Evolutionary conservation across 2,329 filamentous ascomycete species (phyloP), one percentile per base, ranked within the genome.

Genomic region (Stachybotrys chlorohalonatus): DNA sequence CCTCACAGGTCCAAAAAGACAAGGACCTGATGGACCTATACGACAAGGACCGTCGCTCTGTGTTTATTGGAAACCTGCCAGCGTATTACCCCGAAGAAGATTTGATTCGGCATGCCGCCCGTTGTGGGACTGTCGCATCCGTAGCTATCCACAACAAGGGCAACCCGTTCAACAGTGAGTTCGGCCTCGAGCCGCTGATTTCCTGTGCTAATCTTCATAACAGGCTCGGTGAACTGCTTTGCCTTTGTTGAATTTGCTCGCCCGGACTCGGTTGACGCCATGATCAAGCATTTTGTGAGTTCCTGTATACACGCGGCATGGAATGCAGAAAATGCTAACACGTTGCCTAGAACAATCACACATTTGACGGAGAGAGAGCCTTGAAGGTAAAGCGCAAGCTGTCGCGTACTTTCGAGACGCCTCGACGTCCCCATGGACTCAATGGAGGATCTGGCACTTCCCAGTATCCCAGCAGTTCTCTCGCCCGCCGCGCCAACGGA

Each of bases 21-120:
- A 46, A 17, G 9, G 31, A 24, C 6, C 56, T 58, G 31, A 53
- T 61, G 48, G 65, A 67, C 7, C 62, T 67, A 47, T 74, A 76
- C 30, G 72, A 76, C 11, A 65, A 68, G 24, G 75, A 80, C 53
- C 62, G 70, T 24, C 73, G 75, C 24, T 79, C 78, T 1, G 65
- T 78, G 31, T 81, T 75, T 55, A 67, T 81, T 53, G 75, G 75
- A 4, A 73, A 72, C 42, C 62, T 82, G 7, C 75, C 78, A 3
- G 45, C 60, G 5, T 60, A 66, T 42, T 64, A 68, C 50, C 68
- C 66, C 0, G 68, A 75, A 31, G 61, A 64, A 1, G 63, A 72
- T 47, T 58, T 81, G 30, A 58, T 61, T 5, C 59, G 63, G 2
- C 53, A 77, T 9, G 73, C 73, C 45, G 60, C 65, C n/a, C 57